These are phyloP conservation scores for Durotheca rogersii DNA, from an alignment of 495 filamentous ascomycete species.

Conservation along the genomic window DNA sequence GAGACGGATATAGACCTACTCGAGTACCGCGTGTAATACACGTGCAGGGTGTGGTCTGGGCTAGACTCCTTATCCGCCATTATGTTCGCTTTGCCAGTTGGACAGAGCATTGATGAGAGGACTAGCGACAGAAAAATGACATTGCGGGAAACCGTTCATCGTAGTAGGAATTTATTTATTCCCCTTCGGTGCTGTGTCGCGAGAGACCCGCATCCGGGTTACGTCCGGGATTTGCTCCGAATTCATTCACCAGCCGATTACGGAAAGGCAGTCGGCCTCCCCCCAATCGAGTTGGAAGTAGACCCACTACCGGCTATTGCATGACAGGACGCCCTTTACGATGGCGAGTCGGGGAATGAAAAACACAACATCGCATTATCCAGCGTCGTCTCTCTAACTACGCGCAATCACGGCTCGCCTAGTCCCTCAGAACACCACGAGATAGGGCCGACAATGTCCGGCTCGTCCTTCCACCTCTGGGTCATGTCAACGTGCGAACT, in stretches of 20 bases:
- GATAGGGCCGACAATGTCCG: constrained; percentile 30
- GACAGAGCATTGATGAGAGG: constrained; percentile 1
- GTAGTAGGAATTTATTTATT: too few species aligned
- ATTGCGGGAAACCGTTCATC: too few species aligned
- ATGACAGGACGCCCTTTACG: too few species aligned
- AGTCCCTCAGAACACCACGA: constrained; percentile 20
- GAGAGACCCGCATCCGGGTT: not conserved
- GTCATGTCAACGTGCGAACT: constrained; percentile 35
- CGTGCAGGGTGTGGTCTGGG: constrained; percentile 15
- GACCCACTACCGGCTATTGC: too few species aligned
- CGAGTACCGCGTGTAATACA: constrained; percentile 32
- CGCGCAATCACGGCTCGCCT: not conserved
- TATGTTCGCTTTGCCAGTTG: too few species aligned
- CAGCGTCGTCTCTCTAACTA: too few species aligned
- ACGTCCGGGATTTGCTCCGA: not conserved
- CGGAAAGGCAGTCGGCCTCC: not conserved
- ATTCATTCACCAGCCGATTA: not conserved
- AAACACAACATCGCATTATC: too few species aligned
- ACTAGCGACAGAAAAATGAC: too few species aligned
- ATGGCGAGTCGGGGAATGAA: too few species aligned
- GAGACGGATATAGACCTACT: constrained; percentile 14
- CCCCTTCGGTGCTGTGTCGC: not conserved
- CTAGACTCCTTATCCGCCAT: constrained; percentile 16
- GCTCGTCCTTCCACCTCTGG: constrained; percentile 40
- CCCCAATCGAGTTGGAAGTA: too few species aligned